Evolutionary conservation across 2,329 filamentous ascomycete genomes (phyloP).

Genomic region (Endocalyx cinctus): DNA sequence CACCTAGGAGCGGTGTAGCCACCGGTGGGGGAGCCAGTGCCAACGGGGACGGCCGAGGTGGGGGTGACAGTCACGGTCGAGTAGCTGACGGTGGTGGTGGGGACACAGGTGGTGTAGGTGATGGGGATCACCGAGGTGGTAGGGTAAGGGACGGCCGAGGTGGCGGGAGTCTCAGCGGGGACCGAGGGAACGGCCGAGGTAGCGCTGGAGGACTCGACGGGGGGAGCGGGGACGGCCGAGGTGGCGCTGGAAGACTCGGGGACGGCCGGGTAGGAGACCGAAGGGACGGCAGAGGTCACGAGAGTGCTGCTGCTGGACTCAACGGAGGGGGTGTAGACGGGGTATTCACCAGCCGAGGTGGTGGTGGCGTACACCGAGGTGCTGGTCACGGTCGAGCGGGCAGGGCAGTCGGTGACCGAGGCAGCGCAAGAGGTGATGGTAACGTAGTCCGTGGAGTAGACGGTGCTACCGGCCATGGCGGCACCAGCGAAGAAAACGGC

Average conservation of each 20-base stretch:
- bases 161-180: too few relatives aligned
- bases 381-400: conserved; percentile 34
- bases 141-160: conserved; percentile 17
- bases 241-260: conserved; percentile 8
- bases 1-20: conserved; percentile 29
- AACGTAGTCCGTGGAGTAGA: conserved; percentile 55
- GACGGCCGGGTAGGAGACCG: conserved; percentile 2
- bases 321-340: conserved; percentile 11
- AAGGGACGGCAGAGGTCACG: conserved; percentile 6
- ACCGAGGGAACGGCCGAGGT: too few relatives aligned
- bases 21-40: conserved; percentile 21
- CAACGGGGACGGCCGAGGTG: conserved; percentile 15
- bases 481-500: conserved; percentile 47
- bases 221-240: conserved; percentile 13
- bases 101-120: conserved; percentile 39
- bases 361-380: conserved; percentile 37
- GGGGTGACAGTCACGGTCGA: conserved; percentile 16
- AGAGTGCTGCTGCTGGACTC: conserved; percentile 3
- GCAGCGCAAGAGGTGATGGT: conserved; percentile 60
- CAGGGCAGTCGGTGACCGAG: conserved; percentile 59
- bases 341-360: conserved; percentile 12
- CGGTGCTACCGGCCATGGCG: conserved; percentile 38
- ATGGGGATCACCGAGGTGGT: conserved; percentile 32
- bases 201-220: conserved; percentile 7
- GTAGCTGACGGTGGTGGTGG: conserved; percentile 23